Percentiles rank a stretch among this genome's conserved stretches.
Conservation (phyloP, 2,329 filamentous ascomycete species). For the Sclerotinia spermophila region DNA sequence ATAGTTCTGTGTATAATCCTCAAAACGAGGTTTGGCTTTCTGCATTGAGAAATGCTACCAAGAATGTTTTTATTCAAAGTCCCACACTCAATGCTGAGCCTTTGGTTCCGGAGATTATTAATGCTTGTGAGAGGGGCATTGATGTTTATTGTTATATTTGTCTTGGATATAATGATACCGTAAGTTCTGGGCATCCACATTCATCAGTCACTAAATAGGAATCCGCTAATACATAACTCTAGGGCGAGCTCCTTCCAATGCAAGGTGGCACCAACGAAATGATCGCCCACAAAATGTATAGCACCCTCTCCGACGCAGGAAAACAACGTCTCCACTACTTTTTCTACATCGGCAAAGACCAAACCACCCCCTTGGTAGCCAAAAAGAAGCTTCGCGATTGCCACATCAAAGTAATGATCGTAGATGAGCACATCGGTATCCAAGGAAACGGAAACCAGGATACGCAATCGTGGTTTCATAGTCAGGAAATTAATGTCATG, state of each 20-base stretch:
- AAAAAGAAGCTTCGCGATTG: constrained; percentile 63
- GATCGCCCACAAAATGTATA: constrained; percentile 58
- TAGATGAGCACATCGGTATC: constrained; percentile 64
- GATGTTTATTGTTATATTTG: constrained; percentile 69
- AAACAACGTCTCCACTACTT: constrained; percentile 54
- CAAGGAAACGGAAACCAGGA: constrained; percentile 78
- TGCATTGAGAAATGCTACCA: constrained; percentile 59
- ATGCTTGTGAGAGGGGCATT: constrained; percentile 64
- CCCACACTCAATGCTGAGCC: constrained; percentile 72
- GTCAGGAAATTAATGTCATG: constrained; percentile 74
- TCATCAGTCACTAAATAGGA: accelerated
- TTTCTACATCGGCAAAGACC: constrained; percentile 73
- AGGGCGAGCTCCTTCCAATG: constrained; percentile 70
- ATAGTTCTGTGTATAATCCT: constrained; percentile 58
- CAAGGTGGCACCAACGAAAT: constrained; percentile 76
- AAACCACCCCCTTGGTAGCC: constrained; percentile 63
- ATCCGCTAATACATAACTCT: neutral
- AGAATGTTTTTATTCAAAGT: constrained; percentile 71
- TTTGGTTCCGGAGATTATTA: constrained; percentile 58
- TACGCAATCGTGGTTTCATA: constrained; percentile 76
- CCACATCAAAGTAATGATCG: constrained; percentile 75
- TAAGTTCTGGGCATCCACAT: constrained; percentile 35
- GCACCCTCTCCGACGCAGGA: constrained; percentile 47
- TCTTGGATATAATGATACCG: constrained; percentile 73
- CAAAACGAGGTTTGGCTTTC: constrained; percentile 76